Evolutionary conservation across 805 yeast genomes (phyloP), one percentile per base, ranked within the genome.

Genomic region (Nakazawaea molendinolei): DNA sequence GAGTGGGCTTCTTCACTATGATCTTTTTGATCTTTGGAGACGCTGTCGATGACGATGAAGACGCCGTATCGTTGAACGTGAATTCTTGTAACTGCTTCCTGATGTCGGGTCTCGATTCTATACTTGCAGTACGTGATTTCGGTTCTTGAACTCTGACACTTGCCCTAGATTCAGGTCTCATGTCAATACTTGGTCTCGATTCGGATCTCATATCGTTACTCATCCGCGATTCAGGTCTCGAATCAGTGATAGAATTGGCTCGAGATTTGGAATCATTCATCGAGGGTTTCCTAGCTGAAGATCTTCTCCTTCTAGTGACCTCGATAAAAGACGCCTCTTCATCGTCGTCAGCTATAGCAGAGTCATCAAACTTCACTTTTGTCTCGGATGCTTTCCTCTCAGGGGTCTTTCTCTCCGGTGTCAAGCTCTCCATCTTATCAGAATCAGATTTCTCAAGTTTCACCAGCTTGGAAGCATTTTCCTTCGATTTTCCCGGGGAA

Each of bases 241-340:
- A n/a, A n/a, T n/a, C n/a, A n/a, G n/a, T n/a, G n/a, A n/a, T n/a
- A n/a, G n/a, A n/a, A n/a, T n/a, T n/a, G n/a, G n/a, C n/a, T n/a
- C n/a, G n/a, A n/a, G n/a, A n/a, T 10, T 3, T 32, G 22, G 24
- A 12, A 6, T 19, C 16, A 19, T 13, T 29, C 31, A 18, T 26
- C 2, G 31, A 33, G 17, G 27, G n/a, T 14, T 13, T 36, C 23
- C 36, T 35, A 13, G 38, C 38, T 12, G 48, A 39, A 2, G 58
- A 49, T 41, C 62, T 52, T 34, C 58, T 53, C 28, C 53, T 52
- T 18, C 46, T 58, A 14, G 46, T 38, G 8, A 61, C 69, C 8
- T 56, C 49, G 24, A 53, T 53, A 41, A 66, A 63, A 9, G 47
- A 58, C 16, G 53, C 56, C 6, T 54, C 56, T 12, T 44, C 51